These are phyloP conservation scores for Kalanchoe fedtschenkoi DNA, from an alignment of 164 flowering plant genomes.

Conservation along the genomic window DNA sequence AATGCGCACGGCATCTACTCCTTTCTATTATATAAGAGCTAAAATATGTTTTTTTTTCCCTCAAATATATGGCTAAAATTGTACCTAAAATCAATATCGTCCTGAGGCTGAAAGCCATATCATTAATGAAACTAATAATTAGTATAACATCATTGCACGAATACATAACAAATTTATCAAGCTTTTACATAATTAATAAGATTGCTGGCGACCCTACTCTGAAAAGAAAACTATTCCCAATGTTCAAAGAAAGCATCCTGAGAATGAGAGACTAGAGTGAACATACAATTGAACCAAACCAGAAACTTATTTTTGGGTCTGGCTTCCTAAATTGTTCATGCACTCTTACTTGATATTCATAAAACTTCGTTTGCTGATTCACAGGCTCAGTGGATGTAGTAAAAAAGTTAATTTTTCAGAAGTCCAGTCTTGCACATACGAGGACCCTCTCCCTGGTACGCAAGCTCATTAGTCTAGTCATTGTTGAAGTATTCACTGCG, in stretches of 20 bases:
- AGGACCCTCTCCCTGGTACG: conserved; percentile 49
- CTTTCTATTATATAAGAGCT: not conserved
- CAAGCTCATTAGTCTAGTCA: not conserved
- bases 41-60: not conserved
- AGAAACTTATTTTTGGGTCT: too few species aligned
- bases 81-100: not conserved
- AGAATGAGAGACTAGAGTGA: too few species aligned
- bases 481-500: not conserved
- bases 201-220: too few species aligned
- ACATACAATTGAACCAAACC: too few species aligned
- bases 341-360: not conserved
- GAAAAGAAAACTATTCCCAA: too few species aligned
- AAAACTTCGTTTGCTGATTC: not conserved
- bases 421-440: conserved; percentile 17
- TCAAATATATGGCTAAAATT: not conserved
- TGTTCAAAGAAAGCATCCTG: too few species aligned
- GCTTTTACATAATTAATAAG: too few species aligned
- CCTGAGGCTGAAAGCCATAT: not conserved
- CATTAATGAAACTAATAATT: not conserved
- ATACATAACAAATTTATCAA: not conserved
- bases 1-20: not conserved
- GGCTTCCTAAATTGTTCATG: not conserved
- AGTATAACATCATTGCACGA: not conserved
- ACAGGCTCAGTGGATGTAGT: conserved; percentile 40
- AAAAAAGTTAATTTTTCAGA: conserved; percentile 23